Evolutionary conservation across 1,284 basidiomycete species (phyloP).

Genomic region (Melampsora americana): DNA sequence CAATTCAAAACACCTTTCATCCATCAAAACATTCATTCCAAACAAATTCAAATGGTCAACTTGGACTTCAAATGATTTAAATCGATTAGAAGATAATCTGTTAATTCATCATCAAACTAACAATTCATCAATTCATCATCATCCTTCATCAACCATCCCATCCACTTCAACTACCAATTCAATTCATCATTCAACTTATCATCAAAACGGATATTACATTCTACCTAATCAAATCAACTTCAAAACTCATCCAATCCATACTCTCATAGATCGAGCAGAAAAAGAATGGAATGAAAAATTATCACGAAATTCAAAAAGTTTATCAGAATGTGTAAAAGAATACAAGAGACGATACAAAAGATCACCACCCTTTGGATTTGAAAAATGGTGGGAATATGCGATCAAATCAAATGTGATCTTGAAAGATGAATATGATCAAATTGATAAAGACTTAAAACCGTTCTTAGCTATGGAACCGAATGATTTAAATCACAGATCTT

Average conservation of each 20-base stretch:
- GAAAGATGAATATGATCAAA: constrained; percentile 44
- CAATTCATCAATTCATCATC: not conserved
- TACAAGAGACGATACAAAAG: constrained; percentile 29
- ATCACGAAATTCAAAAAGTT: constrained; percentile 3
- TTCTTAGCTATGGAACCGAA: constrained; percentile 33
- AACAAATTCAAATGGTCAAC: constrained; percentile 40
- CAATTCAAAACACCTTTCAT: too few relatives aligned
- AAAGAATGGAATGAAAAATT: constrained; percentile 33
- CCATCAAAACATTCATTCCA: constrained; percentile 16
- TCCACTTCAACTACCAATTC: not conserved
- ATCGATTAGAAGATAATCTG: constrained; percentile 34
- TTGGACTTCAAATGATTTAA: constrained; percentile 21
- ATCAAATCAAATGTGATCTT: constrained; percentile 18
- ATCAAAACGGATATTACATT: not conserved
- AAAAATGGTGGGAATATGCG: constrained; percentile 41
- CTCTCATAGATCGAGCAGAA: constrained; percentile 17
- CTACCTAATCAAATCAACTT: not conserved
- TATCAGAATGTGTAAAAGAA: constrained; percentile 22
- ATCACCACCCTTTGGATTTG: constrained; percentile 38
- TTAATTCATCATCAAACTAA: not conserved
- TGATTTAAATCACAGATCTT: constrained; percentile 30
- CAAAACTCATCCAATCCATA: constrained; percentile 36
- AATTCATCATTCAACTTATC: not conserved
- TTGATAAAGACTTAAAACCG: constrained; percentile 25
- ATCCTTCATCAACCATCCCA: not conserved